Percentiles rank a stretch among this genome's conserved stretches.
Conservation (phyloP, 352 stramenopile genomes). For the Phytophthora uliginosa region DNA sequence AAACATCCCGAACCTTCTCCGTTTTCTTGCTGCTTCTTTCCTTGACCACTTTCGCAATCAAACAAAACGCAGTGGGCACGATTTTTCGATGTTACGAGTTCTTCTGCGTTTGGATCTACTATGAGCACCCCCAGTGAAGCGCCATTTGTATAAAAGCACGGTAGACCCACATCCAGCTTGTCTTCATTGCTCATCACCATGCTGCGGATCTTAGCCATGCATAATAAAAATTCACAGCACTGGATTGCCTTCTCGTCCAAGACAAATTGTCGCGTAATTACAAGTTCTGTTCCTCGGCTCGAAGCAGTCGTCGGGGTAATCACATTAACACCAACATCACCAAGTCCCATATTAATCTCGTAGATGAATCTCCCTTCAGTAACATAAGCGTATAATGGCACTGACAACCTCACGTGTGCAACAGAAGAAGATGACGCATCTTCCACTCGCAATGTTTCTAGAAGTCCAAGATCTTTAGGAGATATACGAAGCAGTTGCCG, state of each 20-base stretch:
- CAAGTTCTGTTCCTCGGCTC: conserved; percentile 21
- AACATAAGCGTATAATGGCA: conserved; percentile 44
- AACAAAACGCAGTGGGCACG: conserved; percentile 56
- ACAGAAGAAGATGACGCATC: background rate
- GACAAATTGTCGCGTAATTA: conserved; percentile 40
- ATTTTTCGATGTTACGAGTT: conserved; percentile 14
- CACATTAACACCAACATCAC: conserved; percentile 50
- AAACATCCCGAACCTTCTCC: background rate
- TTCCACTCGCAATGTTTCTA: conserved; percentile 28
- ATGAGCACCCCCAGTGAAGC: conserved; percentile 31
- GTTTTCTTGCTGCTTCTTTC: conserved; percentile 12
- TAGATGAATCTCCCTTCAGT: conserved; percentile 69
- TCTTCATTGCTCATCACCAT: conserved; percentile 2
- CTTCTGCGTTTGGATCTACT: conserved; percentile 13
- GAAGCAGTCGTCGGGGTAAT: conserved; percentile 33
- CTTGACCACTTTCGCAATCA: conserved; percentile 53
- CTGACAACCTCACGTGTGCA: background rate
- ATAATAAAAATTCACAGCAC: conserved; percentile 25
- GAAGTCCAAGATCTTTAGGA: conserved; percentile 25
- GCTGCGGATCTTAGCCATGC: conserved; percentile 21
- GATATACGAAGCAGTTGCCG: conserved; percentile 35
- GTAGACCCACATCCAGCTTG: conserved; percentile 18
- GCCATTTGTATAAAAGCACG: conserved; percentile 48
- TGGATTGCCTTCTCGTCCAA: conserved; percentile 45
- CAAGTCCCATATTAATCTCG: conserved; percentile 53